Evolutionary conservation across 164 flowering plant genomes (phyloP).

Genomic region (Nelumbo lutea): DNA sequence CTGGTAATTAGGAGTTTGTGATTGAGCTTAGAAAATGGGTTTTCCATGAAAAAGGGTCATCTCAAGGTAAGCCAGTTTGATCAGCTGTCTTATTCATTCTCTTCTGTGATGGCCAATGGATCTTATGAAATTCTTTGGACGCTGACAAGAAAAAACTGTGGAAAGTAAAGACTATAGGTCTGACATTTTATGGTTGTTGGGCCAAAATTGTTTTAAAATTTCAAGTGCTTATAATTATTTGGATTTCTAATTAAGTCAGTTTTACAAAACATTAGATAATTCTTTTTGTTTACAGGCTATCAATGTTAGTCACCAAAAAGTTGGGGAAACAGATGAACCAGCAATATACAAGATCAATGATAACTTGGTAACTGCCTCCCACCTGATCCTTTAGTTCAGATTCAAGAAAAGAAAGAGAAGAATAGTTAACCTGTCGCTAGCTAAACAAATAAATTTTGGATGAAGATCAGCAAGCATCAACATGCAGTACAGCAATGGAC

Average conservation of each 20-base stretch:
- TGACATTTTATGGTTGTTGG: too few species aligned
- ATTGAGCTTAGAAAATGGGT: slow-evolving; percentile 98
- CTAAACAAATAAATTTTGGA: too few species aligned
- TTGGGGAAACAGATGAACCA: slow-evolving; percentile 65
- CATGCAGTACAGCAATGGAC: too few species aligned
- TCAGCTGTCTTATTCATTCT: not conserved
- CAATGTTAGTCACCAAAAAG: slow-evolving; percentile 62
- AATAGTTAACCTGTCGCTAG: too few species aligned
- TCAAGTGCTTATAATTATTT: not conserved
- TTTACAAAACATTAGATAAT: not conserved
- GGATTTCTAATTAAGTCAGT: not conserved
- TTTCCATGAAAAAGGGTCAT: slow-evolving; percentile 96
- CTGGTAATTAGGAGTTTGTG: slow-evolving; percentile 91
- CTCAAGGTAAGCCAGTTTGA: slow-evolving; percentile 62
- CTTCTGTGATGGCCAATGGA: not conserved
- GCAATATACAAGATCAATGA: slow-evolving; percentile 69
- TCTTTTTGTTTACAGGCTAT: slow-evolving; percentile 37
- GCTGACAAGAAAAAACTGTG: not conserved
- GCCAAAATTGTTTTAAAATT: not conserved
- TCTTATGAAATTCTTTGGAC: not conserved
- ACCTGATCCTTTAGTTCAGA: not conserved
- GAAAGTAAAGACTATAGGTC: not conserved
- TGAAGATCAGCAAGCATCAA: too few species aligned
- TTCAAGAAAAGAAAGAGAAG: too few species aligned
- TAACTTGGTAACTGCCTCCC: slow-evolving; percentile 46